These are phyloP conservation scores for Oenanthe sinensis DNA, from an alignment of 129 eudicot species.

Conservation along the genomic window DNA sequence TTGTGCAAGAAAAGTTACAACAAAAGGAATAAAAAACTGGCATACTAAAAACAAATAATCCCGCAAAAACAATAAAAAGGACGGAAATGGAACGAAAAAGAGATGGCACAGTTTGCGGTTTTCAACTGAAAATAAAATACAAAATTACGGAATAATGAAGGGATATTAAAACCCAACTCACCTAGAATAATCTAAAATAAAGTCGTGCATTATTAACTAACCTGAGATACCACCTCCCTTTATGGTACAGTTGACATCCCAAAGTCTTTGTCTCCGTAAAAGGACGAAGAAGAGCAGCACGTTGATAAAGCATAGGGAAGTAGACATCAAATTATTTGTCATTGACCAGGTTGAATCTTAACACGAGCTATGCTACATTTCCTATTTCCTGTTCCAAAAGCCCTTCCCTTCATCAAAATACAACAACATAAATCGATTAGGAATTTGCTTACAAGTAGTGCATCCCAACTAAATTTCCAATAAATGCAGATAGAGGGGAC, in stretches of 20 bases:
- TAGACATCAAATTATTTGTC: conserved; percentile 85
- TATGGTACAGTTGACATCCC: conserved; percentile 76
- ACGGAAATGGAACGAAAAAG: background rate
- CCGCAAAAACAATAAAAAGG: background rate
- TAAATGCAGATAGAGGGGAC: too few species aligned
- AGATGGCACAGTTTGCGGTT: background rate
- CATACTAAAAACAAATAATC: background rate
- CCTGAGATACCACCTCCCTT: conserved; percentile 96
- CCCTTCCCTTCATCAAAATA: conserved; percentile 92
- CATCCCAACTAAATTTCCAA: too few species aligned
- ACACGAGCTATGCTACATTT: conserved; percentile 95
- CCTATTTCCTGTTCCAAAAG: conserved; percentile 93
- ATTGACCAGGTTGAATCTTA: conserved; percentile 85
- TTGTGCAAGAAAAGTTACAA: background rate
- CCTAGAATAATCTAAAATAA: background rate
- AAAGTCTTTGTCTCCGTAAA: too few species aligned
- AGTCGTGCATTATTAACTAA: conserved; percentile 16
- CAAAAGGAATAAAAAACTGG: background rate
- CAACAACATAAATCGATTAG: too few species aligned
- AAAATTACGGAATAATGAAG: background rate
- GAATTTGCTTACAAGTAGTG: too few species aligned
- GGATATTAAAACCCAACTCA: background rate
- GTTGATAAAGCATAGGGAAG: conserved; percentile 91
- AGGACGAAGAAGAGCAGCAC: conserved; percentile 94
- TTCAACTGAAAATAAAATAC: background rate